phyloP scores from a whole-genome alignment of 2,329 filamentous ascomycete species.

The Esteya vermicola region DNA sequence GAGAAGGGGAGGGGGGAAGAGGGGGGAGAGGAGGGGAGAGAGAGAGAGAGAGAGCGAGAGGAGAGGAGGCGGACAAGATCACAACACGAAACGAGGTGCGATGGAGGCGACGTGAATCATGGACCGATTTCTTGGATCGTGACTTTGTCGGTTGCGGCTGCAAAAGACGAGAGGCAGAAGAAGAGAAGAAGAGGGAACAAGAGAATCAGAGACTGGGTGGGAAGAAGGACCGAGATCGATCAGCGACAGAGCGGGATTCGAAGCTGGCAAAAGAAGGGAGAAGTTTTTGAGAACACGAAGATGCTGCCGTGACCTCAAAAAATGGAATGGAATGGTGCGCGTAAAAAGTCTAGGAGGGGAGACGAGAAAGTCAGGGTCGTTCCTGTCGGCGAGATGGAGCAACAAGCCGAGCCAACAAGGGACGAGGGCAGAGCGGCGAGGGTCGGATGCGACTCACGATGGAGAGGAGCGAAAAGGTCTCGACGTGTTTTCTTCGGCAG shows the following conservation, averaged over 20 bases:
- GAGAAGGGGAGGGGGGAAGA: background rate
- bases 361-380: too few relatives aligned
- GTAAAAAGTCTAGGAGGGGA: too few relatives aligned
- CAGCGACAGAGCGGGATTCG: background rate
- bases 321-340: too few relatives aligned
- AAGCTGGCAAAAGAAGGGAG: too few relatives aligned
- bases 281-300: too few relatives aligned
- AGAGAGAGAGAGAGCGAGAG: background rate
- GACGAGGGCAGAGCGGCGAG: background rate
- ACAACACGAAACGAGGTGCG: background rate
- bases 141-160: background rate
- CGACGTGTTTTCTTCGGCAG: background rate
- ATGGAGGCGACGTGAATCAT: constrained; percentile 3
- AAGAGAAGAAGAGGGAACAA: background rate
- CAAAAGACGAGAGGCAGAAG: background rate
- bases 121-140: constrained; percentile 1
- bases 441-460: constrained; percentile 1
- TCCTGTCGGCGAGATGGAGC: too few relatives aligned
- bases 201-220: background rate
- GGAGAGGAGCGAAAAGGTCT: background rate
- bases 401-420: background rate
- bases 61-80: background rate
- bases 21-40: constrained; percentile 5
- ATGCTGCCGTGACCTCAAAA: too few relatives aligned
- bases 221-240: background rate